phyloP scores from a whole-genome alignment of 1,284 basidiomycete species.

The Leccinum solheimii region DNA sequence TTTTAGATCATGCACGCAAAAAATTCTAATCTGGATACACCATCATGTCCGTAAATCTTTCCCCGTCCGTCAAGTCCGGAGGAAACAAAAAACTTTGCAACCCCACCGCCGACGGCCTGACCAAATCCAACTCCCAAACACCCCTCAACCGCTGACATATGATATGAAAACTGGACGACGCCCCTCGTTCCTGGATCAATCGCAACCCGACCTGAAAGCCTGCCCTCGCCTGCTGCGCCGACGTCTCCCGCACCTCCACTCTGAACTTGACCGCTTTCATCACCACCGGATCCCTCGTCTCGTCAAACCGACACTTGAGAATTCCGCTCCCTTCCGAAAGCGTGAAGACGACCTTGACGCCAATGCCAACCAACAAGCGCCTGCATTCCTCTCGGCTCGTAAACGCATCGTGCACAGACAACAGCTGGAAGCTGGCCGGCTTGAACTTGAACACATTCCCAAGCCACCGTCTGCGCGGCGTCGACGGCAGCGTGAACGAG shows the following conservation, averaged over 20 bases:
- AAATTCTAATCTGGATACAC: slow-evolving; percentile 24
- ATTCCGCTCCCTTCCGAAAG: slow-evolving; percentile 60
- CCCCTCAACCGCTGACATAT: slow-evolving; percentile 67
- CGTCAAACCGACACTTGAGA: slow-evolving; percentile 69
- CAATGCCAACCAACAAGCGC: slow-evolving; percentile 70
- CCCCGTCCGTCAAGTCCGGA: slow-evolving; percentile 19
- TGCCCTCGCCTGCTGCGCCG: slow-evolving; percentile 44
- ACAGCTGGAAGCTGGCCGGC: slow-evolving; percentile 61
- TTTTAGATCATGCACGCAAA: slow-evolving; percentile 19
- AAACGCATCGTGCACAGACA: slow-evolving; percentile 68
- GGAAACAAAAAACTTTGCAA: slow-evolving; percentile 25
- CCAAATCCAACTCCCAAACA: slow-evolving; percentile 68
- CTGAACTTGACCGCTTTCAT: slow-evolving; percentile 75
- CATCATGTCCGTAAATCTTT: slow-evolving; percentile 28
- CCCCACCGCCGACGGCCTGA: slow-evolving; percentile 14
- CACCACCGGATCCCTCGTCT: slow-evolving; percentile 52
- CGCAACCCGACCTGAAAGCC: slow-evolving; percentile 60
- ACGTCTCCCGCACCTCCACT: slow-evolving; percentile 64
- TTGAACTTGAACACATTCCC: slow-evolving; percentile 88
- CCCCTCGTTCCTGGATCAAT: slow-evolving; percentile 84
- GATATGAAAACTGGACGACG: slow-evolving; percentile 75
- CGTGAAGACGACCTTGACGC: slow-evolving; percentile 67
- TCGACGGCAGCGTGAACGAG: slow-evolving; percentile 43
- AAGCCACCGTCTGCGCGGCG: slow-evolving; percentile 82
- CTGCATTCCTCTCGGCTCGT: slow-evolving; percentile 74